A percentile compares a stretch with the other conserved stretches of the same genome.
phyloP scores from a whole-genome alignment of 306 rosid species.

The Dalbergia cultrata region DNA sequence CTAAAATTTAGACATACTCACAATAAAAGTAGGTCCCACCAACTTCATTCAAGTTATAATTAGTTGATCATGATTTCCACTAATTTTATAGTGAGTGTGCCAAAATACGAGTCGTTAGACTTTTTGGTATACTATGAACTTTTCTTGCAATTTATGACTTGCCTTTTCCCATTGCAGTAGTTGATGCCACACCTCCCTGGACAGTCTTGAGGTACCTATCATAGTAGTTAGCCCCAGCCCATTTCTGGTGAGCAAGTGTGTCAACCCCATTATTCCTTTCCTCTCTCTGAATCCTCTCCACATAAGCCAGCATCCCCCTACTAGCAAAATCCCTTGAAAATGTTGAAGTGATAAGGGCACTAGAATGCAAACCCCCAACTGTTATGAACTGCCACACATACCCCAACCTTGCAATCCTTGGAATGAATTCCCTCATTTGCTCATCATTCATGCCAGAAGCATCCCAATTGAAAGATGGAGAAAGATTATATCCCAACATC shows the following conservation, averaged over 20 bases:
- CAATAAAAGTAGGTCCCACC: no score
- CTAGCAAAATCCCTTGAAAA: conserved; percentile 84
- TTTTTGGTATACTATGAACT: no score
- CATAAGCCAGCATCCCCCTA: conserved; percentile 95
- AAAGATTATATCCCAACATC: conserved; percentile 87
- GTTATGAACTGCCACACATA: conserved; percentile 96
- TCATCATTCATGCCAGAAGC: conserved; percentile 91
- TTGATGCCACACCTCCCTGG: conserved; percentile 93
- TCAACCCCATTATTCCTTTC: conserved; percentile 93
- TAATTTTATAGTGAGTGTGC: no score
- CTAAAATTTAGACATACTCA: no score
- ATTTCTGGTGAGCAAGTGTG: conserved; percentile 96
- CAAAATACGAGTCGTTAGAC: no score
- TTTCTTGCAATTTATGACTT: conserved; percentile 32
- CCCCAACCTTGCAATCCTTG: conserved; percentile 81
- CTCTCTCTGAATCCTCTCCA: conserved; percentile 94
- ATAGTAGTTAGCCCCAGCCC: conserved; percentile 97
- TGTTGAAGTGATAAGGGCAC: conserved; percentile 78
- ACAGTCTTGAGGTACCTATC: conserved; percentile 95
- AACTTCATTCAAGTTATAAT: no score
- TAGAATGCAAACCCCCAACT: conserved; percentile 87
- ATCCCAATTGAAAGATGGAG: conserved; percentile 99
- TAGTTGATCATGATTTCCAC: no score
- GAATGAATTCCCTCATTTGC: conserved; percentile 86
- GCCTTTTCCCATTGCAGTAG: conserved; percentile 99